Evolutionary conservation across 768 basidiomycete genomes (phyloP).

Genomic region (Leccinum disarticulatum): DNA sequence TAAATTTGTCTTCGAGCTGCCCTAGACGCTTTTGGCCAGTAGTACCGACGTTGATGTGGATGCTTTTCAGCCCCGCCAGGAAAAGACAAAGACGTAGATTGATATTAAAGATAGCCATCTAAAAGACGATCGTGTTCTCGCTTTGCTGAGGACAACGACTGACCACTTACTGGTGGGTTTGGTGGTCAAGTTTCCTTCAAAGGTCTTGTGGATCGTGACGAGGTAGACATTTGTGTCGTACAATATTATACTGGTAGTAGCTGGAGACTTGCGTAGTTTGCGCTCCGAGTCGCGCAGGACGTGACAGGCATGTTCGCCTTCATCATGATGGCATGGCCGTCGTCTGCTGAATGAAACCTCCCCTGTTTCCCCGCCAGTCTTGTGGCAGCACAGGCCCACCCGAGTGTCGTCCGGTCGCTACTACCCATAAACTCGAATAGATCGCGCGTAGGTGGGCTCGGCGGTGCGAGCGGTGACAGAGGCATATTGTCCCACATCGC

Average conservation of each 20-base stretch:
- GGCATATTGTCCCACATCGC: slow-evolving; percentile 37
- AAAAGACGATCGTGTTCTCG: neutral
- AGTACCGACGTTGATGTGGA: slow-evolving; percentile 86
- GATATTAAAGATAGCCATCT: slow-evolving; percentile 40
- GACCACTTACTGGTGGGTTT: slow-evolving; percentile 84
- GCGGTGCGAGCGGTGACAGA: slow-evolving; percentile 44
- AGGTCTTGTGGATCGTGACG: slow-evolving; percentile 98
- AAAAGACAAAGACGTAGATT: slow-evolving; percentile 54
- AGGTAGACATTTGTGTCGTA: slow-evolving; percentile 99
- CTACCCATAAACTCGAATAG: slow-evolving; percentile 30
- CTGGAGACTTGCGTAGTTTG: too few species aligned
- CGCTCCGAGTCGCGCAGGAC: too few species aligned
- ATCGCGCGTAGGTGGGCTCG: slow-evolving; percentile 33
- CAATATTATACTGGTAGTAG: slow-evolving; percentile 31
- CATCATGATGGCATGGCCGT: too few species aligned
- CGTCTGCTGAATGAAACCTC: neutral
- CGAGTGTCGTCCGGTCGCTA: slow-evolving; percentile 22
- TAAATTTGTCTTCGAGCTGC: too few species aligned
- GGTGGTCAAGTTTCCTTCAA: slow-evolving; percentile 99
- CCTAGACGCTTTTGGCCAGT: too few species aligned
- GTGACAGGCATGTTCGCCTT: too few species aligned
- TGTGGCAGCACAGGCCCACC: slow-evolving; percentile 43
- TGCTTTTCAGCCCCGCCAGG: slow-evolving; percentile 73
- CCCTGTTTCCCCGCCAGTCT: slow-evolving; percentile 47
- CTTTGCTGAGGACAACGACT: neutral